Base-by-base conservation (phyloP, 176 grass and related monocot genomes). In the Ensete ventricosum region DNA sequence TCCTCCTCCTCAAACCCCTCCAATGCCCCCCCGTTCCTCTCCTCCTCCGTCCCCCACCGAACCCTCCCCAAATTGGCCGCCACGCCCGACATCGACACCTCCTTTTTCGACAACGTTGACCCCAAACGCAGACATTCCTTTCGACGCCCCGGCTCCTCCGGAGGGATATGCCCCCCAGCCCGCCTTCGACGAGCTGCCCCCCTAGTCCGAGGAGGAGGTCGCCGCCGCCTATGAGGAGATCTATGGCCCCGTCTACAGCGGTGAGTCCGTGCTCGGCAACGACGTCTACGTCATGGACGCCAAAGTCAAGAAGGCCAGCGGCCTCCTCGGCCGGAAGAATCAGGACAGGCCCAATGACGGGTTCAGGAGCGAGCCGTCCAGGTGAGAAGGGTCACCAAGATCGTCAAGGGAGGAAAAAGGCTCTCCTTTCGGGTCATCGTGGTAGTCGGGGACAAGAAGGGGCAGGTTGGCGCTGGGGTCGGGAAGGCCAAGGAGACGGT, bases 321-420 rank as follows among this genome's bases (percentile, higher is more conserved):
- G 89, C 25, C 81, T 88, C 2, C 72, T 90, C 22, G 87, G 88
- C 54, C 83, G 88, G 85, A 80, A 83, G 72, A 87, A 87, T 53
- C 81, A 85, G 55, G 80, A 85, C 70, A 89, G 69, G 53, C 86
- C 86, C 67, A 86, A 52, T 55, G 94, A 98, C 63, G 90, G 89
- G 9, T 98, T 98, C 70, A 84, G 75, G 94, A 98, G 77, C 81
- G 87, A 52, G 86, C 93, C 50, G 77, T 98, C 17, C 85, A 98
- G 86, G 94, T 97, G 71, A 79, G 80, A 53, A 84, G 88, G 82
- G 90, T 93, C 72, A 91, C 88, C 26, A 91, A 91, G 77, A 88
- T 93, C 73, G 94, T 98, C 77, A 98, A 98, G 78, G 88, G 88
- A 59, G 94, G 94, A 1, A 87, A 89, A 80, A 91, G 93, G 63